Evolutionary conservation across 1,284 basidiomycete species (phyloP).

Genomic region (Lignosus rhinocerotis): DNA sequence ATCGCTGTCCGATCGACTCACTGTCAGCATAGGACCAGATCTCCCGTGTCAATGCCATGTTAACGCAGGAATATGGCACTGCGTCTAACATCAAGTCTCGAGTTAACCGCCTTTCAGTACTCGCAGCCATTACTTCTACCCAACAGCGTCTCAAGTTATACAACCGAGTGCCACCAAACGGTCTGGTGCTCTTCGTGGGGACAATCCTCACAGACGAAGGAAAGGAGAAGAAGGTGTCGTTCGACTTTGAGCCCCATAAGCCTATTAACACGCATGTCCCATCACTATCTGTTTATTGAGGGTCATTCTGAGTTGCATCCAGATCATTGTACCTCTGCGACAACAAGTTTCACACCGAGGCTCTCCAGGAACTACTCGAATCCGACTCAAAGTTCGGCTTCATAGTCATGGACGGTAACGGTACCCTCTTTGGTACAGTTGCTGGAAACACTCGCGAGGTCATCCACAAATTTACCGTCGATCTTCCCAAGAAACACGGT

Average conservation of each 20-base stretch:
- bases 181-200: constrained; percentile 95
- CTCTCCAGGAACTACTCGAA: constrained; percentile 94
- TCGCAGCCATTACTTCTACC: constrained; percentile 98
- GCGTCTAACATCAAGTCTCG: constrained; percentile 99
- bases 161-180: constrained; percentile 94
- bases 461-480: constrained; percentile 98
- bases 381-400: constrained; percentile 98
- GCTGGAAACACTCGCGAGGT: constrained; percentile 98
- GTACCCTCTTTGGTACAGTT: constrained; percentile 93
- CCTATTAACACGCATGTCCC: constrained; percentile 92
- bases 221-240: constrained; percentile 98
- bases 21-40: constrained; percentile 81
- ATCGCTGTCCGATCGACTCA: constrained; percentile 20
- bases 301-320: neutral
- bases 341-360: constrained; percentile 99
- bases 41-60: constrained; percentile 91
- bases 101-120: constrained; percentile 96
- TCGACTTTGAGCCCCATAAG: constrained; percentile 97
- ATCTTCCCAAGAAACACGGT: constrained; percentile 99
- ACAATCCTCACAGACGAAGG: constrained; percentile 98
- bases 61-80: constrained; percentile 97
- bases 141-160: constrained; percentile 98
- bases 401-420: constrained; percentile 99
- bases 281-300: neutral
- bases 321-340: constrained; percentile 98